Conservation (phyloP, 2,329 filamentous ascomycete species). For the Aspergillus udagawae region DNA sequence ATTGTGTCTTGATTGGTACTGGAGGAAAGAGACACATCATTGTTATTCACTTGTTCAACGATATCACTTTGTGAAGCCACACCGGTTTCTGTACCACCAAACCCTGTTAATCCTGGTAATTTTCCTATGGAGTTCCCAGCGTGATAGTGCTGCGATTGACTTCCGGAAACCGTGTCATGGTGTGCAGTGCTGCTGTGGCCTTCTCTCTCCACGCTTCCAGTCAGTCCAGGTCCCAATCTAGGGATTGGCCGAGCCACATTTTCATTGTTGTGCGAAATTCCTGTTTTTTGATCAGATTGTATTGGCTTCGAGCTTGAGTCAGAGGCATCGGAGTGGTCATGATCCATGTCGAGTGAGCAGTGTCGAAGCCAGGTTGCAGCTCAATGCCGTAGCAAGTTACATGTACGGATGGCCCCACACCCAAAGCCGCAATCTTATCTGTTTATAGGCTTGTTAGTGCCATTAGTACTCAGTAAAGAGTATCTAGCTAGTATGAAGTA, state of each 20-base stretch:
- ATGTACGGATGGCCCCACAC: slow-evolving; percentile 8
- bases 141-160: slow-evolving; percentile 4
- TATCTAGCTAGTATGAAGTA: not conserved
- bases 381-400: slow-evolving; percentile 6
- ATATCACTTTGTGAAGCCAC: not conserved
- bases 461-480: not conserved
- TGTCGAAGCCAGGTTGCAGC: not conserved
- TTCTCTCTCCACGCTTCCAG: slow-evolving; percentile 9
- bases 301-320: slow-evolving; percentile 17
- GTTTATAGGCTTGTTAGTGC: not conserved
- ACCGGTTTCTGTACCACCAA: not conserved
- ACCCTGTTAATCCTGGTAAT: not conserved
- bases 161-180: not conserved
- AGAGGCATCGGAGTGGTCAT: slow-evolving; percentile 21
- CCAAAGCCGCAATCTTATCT: slow-evolving; percentile 1
- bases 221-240: slow-evolving; percentile 3
- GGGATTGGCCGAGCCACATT: slow-evolving; percentile 5
- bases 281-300: slow-evolving; percentile 11
- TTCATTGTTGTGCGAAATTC: slow-evolving; percentile 11
- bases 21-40: not conserved
- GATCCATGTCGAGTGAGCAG: slow-evolving; percentile 27
- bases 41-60: not conserved
- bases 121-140: not conserved
- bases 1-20: slow-evolving; percentile 2
- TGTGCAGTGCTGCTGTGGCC: not conserved